Conservation (phyloP, 352 stramenopile genomes). For the Pythium folliculosum region DNA sequence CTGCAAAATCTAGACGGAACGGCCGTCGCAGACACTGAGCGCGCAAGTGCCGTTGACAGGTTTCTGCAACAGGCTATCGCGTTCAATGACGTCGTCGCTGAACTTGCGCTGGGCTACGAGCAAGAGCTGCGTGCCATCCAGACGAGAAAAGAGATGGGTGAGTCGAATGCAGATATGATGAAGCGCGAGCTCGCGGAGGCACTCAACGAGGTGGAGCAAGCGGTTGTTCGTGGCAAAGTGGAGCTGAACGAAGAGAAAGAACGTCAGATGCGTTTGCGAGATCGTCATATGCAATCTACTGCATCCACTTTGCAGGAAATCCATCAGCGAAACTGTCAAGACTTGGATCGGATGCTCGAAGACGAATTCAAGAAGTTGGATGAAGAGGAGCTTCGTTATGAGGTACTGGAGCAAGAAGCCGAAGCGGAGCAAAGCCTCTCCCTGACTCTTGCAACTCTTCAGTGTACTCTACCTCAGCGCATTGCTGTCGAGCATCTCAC, state of each 20-base stretch:
- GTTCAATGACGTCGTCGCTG: conserved; percentile 67
- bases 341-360: conserved; percentile 31
- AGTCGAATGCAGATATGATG: conserved; percentile 61
- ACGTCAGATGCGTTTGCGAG: conserved; percentile 42
- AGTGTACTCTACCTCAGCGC: conserved; percentile 33
- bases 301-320: conserved; percentile 40
- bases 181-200: conserved; percentile 61
- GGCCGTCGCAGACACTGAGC: conserved; percentile 40
- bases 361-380: conserved; percentile 37
- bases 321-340: conserved; percentile 28
- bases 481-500: conserved; percentile 56
- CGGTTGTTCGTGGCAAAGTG: conserved; percentile 41
- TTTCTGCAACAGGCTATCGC: conserved; percentile 60
- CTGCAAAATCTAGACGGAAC: conserved; percentile 52
- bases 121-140: conserved; percentile 54
- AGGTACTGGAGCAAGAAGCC: conserved; percentile 52
- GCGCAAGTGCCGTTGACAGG: conserved; percentile 39
- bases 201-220: conserved; percentile 57
- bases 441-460: conserved; percentile 36
- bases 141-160: conserved; percentile 37
- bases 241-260: conserved; percentile 51
- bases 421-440: conserved; percentile 46
- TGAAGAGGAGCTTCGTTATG: conserved; percentile 38
- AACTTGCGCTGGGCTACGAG: conserved; percentile 55
- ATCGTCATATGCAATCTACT: conserved; percentile 42